Conservation (phyloP, 2,329 filamentous ascomycete genomes). For the Colletotrichum simmondsii region DNA sequence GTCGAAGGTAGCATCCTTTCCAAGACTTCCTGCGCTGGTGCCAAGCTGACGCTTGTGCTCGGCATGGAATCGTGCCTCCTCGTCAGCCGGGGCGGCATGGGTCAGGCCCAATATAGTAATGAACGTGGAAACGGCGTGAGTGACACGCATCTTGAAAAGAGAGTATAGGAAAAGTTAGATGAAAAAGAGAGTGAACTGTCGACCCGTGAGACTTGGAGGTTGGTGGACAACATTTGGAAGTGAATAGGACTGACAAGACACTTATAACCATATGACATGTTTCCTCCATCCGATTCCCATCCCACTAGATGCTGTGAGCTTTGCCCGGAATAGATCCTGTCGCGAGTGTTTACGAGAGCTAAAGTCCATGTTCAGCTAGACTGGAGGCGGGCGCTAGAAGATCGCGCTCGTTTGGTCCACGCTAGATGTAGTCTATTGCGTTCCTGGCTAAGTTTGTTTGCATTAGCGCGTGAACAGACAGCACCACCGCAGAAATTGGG, state of each 20-base stretch:
- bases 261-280: neutral
- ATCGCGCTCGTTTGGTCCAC: neutral
- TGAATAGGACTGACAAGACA: neutral
- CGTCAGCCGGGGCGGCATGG: conserved; percentile 11
- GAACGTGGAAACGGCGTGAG: neutral
- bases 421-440: neutral
- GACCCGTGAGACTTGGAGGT: neutral
- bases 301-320: neutral
- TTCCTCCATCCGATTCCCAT: neutral
- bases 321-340: neutral
- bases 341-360: neutral
- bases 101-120: neutral
- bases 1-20: conserved; percentile 32
- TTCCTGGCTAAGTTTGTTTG: neutral
- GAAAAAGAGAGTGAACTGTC: neutral
- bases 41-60: conserved; percentile 28
- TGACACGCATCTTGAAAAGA: conserved; percentile 4
- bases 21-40: conserved; percentile 13
- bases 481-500: neutral
- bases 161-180: neutral
- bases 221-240: neutral
- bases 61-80: conserved; percentile 11
- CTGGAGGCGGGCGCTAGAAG: neutral
- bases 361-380: neutral
- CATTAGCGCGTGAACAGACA: neutral